A percentile compares a stretch with the other conserved stretches of the same genome.
These are phyloP conservation scores for Alternaria sp. DNA, from an alignment of 2,329 filamentous ascomycete genomes.

Conservation along the genomic window DNA sequence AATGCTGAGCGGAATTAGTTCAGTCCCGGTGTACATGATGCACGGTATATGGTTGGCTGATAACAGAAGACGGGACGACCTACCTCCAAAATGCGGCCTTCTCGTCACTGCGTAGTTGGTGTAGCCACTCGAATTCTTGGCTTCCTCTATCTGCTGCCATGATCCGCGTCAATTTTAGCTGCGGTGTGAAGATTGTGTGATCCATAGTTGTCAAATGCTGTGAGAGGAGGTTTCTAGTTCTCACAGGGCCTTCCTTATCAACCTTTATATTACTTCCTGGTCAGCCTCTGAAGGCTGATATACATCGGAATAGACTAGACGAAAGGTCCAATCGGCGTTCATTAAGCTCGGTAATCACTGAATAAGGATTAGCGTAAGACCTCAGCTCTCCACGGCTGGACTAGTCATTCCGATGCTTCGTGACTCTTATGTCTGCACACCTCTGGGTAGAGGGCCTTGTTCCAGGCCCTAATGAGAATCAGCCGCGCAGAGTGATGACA, in stretches of 20 bases:
- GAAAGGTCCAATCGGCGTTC: conserved; percentile 9
- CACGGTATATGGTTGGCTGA: neutral
- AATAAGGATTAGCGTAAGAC: neutral
- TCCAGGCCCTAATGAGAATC: neutral
- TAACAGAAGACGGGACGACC: neutral
- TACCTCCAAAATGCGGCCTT: conserved; percentile 43
- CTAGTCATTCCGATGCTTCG: conserved; percentile 6
- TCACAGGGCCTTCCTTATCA: neutral
- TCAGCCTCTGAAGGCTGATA: neutral
- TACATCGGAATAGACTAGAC: conserved; percentile 3
- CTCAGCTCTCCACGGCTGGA: neutral
- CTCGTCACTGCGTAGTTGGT: conserved; percentile 39
- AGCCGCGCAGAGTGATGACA: neutral
- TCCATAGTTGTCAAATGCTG: conserved; percentile 27
- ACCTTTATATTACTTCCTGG: neutral
- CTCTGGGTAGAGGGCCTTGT: neutral
- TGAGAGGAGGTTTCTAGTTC: neutral
- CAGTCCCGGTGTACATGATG: neutral
- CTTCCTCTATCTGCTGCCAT: conserved; percentile 36
- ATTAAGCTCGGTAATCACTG: conserved; percentile 7
- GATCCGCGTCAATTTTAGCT: conserved; percentile 41
- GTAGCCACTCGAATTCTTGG: conserved; percentile 44
- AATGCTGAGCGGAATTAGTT: conserved; percentile 25
- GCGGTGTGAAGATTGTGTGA: conserved; percentile 30
- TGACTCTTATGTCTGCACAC: neutral